Conservation (phyloP, 2,329 filamentous ascomycete genomes). For the Fusarium nelsonii region DNA sequence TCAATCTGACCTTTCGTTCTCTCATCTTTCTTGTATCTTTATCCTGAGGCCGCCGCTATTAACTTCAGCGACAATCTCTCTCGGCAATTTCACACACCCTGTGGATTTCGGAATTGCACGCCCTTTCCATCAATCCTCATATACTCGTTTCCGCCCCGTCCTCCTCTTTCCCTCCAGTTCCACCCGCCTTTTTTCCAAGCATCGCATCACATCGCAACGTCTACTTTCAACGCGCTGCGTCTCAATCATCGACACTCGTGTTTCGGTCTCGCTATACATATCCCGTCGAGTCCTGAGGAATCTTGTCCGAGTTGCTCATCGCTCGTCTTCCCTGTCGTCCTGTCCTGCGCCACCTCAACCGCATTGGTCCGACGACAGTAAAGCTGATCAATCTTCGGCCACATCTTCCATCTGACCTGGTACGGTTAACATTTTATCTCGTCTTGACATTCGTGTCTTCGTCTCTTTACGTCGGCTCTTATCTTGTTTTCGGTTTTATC, state of each 20-base stretch:
- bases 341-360: slow-evolving; percentile 33
- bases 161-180: slow-evolving; percentile 44
- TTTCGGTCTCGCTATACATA: slow-evolving; percentile 23
- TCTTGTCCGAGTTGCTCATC: slow-evolving; percentile 27
- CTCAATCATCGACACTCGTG: slow-evolving; percentile 29
- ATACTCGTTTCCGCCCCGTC: slow-evolving; percentile 47
- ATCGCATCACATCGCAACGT: slow-evolving; percentile 7
- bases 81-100: slow-evolving; percentile 29
- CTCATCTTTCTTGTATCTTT: slow-evolving; percentile 5
- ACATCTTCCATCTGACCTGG: slow-evolving; percentile 41
- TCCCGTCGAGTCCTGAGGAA: slow-evolving; percentile 12
- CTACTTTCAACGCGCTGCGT: slow-evolving; percentile 29
- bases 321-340: slow-evolving; percentile 31
- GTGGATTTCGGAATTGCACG: slow-evolving; percentile 13
- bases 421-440: slow-evolving; percentile 43
- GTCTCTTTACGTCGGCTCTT: slow-evolving; percentile 18
- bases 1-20: slow-evolving; percentile 12
- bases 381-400: slow-evolving; percentile 26
- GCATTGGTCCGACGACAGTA: slow-evolving; percentile 32
- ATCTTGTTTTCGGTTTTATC: slow-evolving; percentile 17
- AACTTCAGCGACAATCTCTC: slow-evolving; percentile 21
- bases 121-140: slow-evolving; percentile 41
- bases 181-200: slow-evolving; percentile 41
- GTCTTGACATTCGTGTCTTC: slow-evolving; percentile 25
- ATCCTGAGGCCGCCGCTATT: slow-evolving; percentile 42